Evolutionary conservation across 2,329 filamentous ascomycete genomes (phyloP).

Genomic region (Mycosphaerelloides madeirae): DNA sequence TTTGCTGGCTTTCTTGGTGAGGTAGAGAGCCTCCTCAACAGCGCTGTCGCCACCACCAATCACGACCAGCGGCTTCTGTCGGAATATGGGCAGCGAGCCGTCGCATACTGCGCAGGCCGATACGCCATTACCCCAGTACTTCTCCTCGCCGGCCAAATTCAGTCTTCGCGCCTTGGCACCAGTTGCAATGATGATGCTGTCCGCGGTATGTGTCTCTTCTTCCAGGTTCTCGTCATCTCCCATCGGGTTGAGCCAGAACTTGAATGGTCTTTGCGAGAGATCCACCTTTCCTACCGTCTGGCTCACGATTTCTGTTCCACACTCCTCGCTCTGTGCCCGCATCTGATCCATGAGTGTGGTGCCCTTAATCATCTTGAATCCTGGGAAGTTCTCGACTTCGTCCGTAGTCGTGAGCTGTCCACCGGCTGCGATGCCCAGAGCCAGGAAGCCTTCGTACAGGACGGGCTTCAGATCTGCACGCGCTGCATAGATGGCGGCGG

Average conservation of each 20-base stretch:
- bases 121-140: slow-evolving; percentile 96
- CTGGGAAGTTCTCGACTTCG: slow-evolving; percentile 96
- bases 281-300: slow-evolving; percentile 91
- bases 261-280: slow-evolving; percentile 78
- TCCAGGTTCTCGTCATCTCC: slow-evolving; percentile 74
- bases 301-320: slow-evolving; percentile 87
- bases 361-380: slow-evolving; percentile 87
- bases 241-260: slow-evolving; percentile 67
- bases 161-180: slow-evolving; percentile 87
- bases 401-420: slow-evolving; percentile 98
- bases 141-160: slow-evolving; percentile 79
- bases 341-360: slow-evolving; percentile 90
- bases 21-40: slow-evolving; percentile 93
- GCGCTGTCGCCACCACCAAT: slow-evolving; percentile 96
- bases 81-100: slow-evolving; percentile 93
- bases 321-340: slow-evolving; percentile 83
- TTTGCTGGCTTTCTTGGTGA: slow-evolving; percentile 95
- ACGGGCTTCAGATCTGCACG: slow-evolving; percentile 92
- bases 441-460: slow-evolving; percentile 96
- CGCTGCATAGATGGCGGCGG: slow-evolving; percentile 91
- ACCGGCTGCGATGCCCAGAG: slow-evolving; percentile 91
- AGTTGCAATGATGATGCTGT: slow-evolving; percentile 89
- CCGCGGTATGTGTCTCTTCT: slow-evolving; percentile 72
- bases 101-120: slow-evolving; percentile 97
- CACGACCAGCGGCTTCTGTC: slow-evolving; percentile 90